These are phyloP conservation scores for Globisporangium takayamanum DNA, from an alignment of 352 stramenopile species.

Conservation along the genomic window DNA sequence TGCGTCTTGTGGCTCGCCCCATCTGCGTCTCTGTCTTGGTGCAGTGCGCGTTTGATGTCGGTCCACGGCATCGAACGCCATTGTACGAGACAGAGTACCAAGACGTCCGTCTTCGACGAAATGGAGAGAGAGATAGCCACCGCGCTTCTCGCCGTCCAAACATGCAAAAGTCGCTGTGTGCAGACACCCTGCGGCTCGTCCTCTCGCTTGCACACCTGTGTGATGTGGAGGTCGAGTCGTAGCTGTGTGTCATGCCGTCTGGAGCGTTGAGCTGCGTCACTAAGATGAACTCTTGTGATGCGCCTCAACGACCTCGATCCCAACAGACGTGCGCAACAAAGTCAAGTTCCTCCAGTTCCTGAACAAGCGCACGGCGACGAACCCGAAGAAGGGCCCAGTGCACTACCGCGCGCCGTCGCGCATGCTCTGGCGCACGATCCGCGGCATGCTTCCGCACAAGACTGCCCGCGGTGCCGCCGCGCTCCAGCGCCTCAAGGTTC, in stretches of 20 bases:
- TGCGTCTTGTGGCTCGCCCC: conserved; percentile 5
- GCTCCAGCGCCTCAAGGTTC: conserved; percentile 92
- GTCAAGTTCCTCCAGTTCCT: conserved; percentile 98
- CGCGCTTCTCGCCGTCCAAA: conserved; percentile 39
- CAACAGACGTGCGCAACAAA: conserved; percentile 92
- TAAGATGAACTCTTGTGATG: conserved; percentile 14
- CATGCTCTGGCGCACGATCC: conserved; percentile 91
- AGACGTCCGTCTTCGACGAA: conserved; percentile 7
- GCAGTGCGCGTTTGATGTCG: neutral
- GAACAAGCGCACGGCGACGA: conserved; percentile 98
- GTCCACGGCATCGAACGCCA: neutral
- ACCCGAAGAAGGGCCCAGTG: conserved; percentile 95
- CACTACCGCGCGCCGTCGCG: conserved; percentile 96
- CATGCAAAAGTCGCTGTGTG: conserved; percentile 90
- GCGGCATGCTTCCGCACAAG: conserved; percentile 99
- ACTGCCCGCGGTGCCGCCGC: conserved; percentile 93
- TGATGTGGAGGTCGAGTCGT: conserved; percentile 11
- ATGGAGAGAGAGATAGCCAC: conserved; percentile 6
- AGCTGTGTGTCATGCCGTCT: conserved; percentile 80
- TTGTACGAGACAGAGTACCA: conserved; percentile 1
- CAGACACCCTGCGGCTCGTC: conserved; percentile 60
- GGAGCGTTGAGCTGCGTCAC: conserved; percentile 1
- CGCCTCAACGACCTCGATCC: conserved; percentile 15
- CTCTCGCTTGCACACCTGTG: conserved; percentile 1
- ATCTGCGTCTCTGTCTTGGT: neutral